These are phyloP conservation scores for Castanospermum australe DNA, from an alignment of 306 rosid genomes.

Conservation along the genomic window DNA sequence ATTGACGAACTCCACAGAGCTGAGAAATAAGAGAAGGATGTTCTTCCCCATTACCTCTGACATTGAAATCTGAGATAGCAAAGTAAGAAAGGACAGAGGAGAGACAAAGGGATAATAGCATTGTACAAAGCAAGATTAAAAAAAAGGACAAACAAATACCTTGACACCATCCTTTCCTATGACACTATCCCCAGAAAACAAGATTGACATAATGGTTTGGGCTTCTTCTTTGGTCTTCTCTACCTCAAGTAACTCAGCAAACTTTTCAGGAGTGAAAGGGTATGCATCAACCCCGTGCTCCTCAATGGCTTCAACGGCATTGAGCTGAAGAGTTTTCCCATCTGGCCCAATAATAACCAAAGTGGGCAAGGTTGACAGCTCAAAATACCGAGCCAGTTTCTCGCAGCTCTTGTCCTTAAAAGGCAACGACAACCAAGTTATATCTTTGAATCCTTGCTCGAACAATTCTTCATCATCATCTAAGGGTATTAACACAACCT, in stretches of 20 bases:
- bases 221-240: conserved; percentile 45
- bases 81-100: background rate
- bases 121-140: no score
- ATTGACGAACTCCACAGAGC: conserved; percentile 68
- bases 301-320: conserved; percentile 40
- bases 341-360: conserved; percentile 52
- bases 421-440: conserved; percentile 55
- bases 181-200: conserved; percentile 39
- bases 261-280: conserved; percentile 53
- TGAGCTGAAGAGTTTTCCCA: conserved; percentile 48
- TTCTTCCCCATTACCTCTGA: conserved; percentile 53
- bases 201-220: conserved; percentile 48
- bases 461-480: conserved; percentile 41
- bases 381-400: conserved; percentile 43
- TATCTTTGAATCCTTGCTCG: conserved; percentile 14
- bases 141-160: conserved; percentile 39
- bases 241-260: conserved; percentile 40
- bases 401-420: conserved; percentile 31
- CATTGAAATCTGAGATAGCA: conserved; percentile 39
- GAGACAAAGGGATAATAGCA: background rate
- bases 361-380: conserved; percentile 41
- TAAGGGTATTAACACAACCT: conserved; percentile 44
- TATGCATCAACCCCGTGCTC: conserved; percentile 49
- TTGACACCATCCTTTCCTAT: conserved; percentile 34
- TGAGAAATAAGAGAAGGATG: conserved; percentile 59